Evolutionary conservation across 495 filamentous ascomycete species (phyloP).

Genomic region (Podospora tetraspora): DNA sequence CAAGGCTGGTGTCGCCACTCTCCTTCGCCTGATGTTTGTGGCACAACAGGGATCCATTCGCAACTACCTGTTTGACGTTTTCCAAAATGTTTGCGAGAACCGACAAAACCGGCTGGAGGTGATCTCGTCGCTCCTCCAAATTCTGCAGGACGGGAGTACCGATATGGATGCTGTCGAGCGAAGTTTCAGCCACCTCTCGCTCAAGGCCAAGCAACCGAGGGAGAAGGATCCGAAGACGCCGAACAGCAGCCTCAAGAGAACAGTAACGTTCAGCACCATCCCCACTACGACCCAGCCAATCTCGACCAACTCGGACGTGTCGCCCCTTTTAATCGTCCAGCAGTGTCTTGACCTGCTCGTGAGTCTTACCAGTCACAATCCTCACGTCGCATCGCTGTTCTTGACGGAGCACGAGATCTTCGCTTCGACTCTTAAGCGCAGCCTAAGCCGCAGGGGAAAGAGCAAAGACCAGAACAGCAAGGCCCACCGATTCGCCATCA

Average conservation of each 20-base stretch:
- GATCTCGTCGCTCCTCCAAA: slow-evolving; percentile 85
- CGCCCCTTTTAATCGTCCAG: slow-evolving; percentile 89
- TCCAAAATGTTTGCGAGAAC: slow-evolving; percentile 87
- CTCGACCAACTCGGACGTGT: slow-evolving; percentile 66
- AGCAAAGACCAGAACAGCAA: slow-evolving; percentile 76
- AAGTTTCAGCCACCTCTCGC: slow-evolving; percentile 86
- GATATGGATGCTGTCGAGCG: slow-evolving; percentile 92
- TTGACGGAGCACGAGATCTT: slow-evolving; percentile 85
- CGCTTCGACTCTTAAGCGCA: slow-evolving; percentile 66
- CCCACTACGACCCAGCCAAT: slow-evolving; percentile 40
- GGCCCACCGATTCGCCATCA: slow-evolving; percentile 83
- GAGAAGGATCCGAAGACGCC: slow-evolving; percentile 70
- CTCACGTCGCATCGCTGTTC: slow-evolving; percentile 84
- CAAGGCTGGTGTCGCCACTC: slow-evolving; percentile 87
- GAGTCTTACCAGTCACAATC: slow-evolving; percentile 73
- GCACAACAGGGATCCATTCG: slow-evolving; percentile 75
- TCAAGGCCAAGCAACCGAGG: slow-evolving; percentile 78
- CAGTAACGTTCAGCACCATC: slow-evolving; percentile 45
- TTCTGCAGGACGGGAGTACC: slow-evolving; percentile 91
- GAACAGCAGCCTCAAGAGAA: slow-evolving; percentile 63
- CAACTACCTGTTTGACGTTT: slow-evolving; percentile 73
- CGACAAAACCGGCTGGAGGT: slow-evolving; percentile 90
- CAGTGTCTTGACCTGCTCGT: slow-evolving; percentile 82
- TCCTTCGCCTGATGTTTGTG: slow-evolving; percentile 95
- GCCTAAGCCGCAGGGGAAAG: slow-evolving; percentile 76